These are phyloP conservation scores for Hanseniaspora clermontiae DNA, from an alignment of 805 yeast genomes.

Conservation along the genomic window DNA sequence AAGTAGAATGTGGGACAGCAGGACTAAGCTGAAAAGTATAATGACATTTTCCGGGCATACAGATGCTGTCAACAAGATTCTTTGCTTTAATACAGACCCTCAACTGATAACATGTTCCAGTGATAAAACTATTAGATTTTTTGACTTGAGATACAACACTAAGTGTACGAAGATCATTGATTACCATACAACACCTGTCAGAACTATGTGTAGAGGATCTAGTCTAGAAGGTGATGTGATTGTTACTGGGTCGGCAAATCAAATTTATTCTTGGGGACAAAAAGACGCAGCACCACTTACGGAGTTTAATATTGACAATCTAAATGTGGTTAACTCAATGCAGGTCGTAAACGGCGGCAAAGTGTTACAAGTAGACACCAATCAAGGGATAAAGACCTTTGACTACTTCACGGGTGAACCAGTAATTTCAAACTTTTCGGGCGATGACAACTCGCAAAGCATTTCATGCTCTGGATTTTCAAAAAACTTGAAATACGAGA, in stretches of 20 bases:
- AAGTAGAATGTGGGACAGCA: conserved; percentile 85
- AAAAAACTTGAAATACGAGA: background rate
- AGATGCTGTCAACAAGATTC: conserved; percentile 57
- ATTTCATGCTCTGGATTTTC: background rate
- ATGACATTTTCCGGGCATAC: conserved; percentile 75
- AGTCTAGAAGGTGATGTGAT: conserved; percentile 45
- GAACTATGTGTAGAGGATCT: conserved; percentile 61
- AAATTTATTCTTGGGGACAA: conserved; percentile 69
- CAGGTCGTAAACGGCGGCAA: conserved; percentile 52
- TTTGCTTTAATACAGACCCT: conserved; percentile 62
- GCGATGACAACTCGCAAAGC: background rate
- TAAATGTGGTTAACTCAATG: conserved; percentile 3
- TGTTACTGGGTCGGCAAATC: conserved; percentile 70
- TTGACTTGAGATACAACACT: conserved; percentile 75
- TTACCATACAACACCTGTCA: conserved; percentile 70
- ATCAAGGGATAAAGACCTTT: conserved; percentile 64
- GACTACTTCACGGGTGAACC: conserved; percentile 66
- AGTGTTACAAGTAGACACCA: conserved; percentile 69
- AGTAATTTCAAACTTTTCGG: conserved; percentile 55
- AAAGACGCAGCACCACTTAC: conserved; percentile 68
- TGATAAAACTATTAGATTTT: conserved; percentile 75
- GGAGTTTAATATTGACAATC: conserved; percentile 27
- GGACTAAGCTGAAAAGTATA: conserved; percentile 54
- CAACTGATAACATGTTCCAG: conserved; percentile 72
- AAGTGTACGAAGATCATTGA: conserved; percentile 59